Percentiles rank a stretch among this genome's conserved stretches.
phyloP scores from a whole-genome alignment of 2,329 filamentous ascomycete species.

The Endocalyx cinctus region DNA sequence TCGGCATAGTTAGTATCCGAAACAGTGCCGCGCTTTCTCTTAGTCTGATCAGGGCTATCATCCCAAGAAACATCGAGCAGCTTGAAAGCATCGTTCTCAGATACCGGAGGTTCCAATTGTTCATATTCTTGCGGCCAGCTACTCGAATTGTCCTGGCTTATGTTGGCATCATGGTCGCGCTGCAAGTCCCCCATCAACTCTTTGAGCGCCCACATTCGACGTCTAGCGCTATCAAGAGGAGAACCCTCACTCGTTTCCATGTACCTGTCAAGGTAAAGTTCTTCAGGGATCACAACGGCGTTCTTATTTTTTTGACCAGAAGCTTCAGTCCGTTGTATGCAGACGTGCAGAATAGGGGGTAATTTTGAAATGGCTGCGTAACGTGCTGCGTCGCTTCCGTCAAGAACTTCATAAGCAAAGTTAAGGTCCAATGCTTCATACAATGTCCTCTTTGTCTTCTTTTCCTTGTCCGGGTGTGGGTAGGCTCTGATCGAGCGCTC shows the following conservation, averaged over 20 bases:
- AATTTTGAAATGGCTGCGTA: slow-evolving; percentile 71
- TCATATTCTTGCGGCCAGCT: too few species aligned
- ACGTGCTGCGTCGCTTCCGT: slow-evolving; percentile 55
- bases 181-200: slow-evolving; percentile 47
- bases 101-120: too few species aligned
- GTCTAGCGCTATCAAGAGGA: slow-evolving; percentile 58
- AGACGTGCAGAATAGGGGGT: slow-evolving; percentile 82
- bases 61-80: neutral
- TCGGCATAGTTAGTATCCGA: too few species aligned
- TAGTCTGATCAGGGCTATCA: neutral
- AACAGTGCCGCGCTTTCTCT: neutral
- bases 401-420: slow-evolving; percentile 75
- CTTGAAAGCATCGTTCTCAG: neutral
- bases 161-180: slow-evolving; percentile 1
- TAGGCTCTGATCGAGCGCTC: slow-evolving; percentile 60
- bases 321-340: slow-evolving; percentile 78
- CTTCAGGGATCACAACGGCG: slow-evolving; percentile 73
- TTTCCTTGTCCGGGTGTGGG: slow-evolving; percentile 42
- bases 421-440: slow-evolving; percentile 82
- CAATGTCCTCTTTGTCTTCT: slow-evolving; percentile 50
- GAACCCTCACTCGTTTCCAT: slow-evolving; percentile 63
- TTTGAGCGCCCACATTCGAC: slow-evolving; percentile 72
- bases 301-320: slow-evolving; percentile 72
- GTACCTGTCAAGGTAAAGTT: slow-evolving; percentile 83
- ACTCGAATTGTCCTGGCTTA: slow-evolving; percentile 1